Evolutionary conservation across 208 protist genomes (phyloP).

Genomic region (Trypanosoma theileri): DNA sequence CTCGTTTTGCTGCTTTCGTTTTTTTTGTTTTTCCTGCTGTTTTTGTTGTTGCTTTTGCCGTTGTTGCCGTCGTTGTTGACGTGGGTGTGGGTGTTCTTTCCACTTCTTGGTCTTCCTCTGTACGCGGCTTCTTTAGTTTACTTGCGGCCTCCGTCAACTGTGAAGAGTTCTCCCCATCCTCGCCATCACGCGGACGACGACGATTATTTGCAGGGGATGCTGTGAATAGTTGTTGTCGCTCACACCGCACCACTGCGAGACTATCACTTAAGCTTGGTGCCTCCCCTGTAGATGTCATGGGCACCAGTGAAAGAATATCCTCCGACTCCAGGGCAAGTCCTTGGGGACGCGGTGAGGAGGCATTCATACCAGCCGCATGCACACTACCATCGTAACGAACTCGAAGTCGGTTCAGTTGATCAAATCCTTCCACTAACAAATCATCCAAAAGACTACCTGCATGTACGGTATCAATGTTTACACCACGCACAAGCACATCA

Average conservation of each 20-base stretch:
- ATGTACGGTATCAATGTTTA: constrained; percentile 50
- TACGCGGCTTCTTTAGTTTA: not conserved
- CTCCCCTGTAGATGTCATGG: not conserved
- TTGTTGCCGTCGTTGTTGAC: not conserved
- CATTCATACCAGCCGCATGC: not conserved
- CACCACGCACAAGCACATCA: constrained; percentile 57
- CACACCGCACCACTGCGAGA: constrained; percentile 14
- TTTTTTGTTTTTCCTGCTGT: not conserved
- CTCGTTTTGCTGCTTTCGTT: not conserved
- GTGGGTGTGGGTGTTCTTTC: not conserved
- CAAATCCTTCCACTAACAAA: constrained; percentile 41
- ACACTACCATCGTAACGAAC: constrained; percentile 33
- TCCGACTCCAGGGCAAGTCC: constrained; percentile 54
- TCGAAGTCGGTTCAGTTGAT: constrained; percentile 57
- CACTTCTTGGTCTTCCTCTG: not conserved
- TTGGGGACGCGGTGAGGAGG: not conserved
- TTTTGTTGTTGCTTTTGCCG: constrained; percentile 2
- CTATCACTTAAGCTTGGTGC: constrained; percentile 10
- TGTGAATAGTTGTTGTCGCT: constrained; percentile 3
- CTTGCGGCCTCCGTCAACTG: not conserved
- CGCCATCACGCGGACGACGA: no score
- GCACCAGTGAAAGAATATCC: constrained; percentile 28
- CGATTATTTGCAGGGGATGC: no score
- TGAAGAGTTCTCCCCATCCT: not conserved
- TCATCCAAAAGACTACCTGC: constrained; percentile 49